These are phyloP conservation scores for Platismatia glauca DNA, from an alignment of 495 filamentous ascomycete species.

Conservation along the genomic window DNA sequence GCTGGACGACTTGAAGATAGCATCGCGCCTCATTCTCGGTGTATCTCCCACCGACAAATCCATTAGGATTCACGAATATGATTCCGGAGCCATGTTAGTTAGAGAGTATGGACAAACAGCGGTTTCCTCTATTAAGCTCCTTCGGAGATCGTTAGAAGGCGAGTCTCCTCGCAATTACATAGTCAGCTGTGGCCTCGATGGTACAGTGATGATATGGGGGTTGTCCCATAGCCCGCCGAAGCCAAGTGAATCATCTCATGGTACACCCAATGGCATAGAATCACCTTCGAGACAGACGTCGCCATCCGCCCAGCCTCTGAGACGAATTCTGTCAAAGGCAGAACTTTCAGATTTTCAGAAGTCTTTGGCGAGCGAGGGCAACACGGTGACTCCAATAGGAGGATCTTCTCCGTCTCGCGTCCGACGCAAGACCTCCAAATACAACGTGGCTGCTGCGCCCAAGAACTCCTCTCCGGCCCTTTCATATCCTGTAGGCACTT, in stretches of 20 bases:
- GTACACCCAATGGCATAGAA: constrained; percentile 26
- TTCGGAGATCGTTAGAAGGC: constrained; percentile 46
- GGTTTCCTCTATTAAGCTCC: constrained; percentile 69
- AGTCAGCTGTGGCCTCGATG: constrained; percentile 72
- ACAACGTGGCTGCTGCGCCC: constrained; percentile 22
- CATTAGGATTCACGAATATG: constrained; percentile 75
- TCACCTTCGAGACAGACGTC: constrained; percentile 45
- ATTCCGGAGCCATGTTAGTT: constrained; percentile 64
- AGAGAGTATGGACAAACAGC: constrained; percentile 91
- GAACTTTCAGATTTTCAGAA: constrained; percentile 72
- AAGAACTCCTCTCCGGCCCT: constrained; percentile 28
- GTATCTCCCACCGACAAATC: constrained; percentile 93
- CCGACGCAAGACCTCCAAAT: constrained; percentile 44
- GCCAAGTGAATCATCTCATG: not conserved
- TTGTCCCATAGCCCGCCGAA: constrained; percentile 28
- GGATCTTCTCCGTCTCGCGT: constrained; percentile 57
- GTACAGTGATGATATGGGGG: constrained; percentile 79
- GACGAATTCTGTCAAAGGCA: constrained; percentile 64
- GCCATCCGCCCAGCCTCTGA: constrained; percentile 47
- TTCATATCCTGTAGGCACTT: constrained; percentile 24
- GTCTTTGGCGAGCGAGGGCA: constrained; percentile 27
- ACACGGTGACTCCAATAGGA: constrained; percentile 39
- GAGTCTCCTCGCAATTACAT: constrained; percentile 35
- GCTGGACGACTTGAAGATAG: constrained; percentile 27
- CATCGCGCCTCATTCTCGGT: constrained; percentile 56